phyloP scores from a whole-genome alignment of 176 grass and related monocot genomes.

The Triticum turgidum region DNA sequence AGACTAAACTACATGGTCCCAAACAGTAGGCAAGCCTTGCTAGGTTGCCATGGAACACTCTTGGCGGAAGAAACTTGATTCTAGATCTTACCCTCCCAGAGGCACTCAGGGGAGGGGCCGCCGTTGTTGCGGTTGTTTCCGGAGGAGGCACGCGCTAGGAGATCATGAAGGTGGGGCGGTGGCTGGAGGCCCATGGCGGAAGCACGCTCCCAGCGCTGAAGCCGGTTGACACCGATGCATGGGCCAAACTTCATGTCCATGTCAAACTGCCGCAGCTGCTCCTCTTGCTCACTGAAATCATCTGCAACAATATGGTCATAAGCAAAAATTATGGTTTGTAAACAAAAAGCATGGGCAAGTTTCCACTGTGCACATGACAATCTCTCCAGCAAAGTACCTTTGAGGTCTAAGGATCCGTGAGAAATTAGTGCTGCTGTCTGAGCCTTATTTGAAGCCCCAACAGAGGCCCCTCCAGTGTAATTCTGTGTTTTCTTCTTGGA shows the following conservation, averaged over 20 bases:
- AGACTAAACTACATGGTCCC: background rate
- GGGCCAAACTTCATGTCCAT: slow-evolving; percentile 63
- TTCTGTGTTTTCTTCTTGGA: slow-evolving; percentile 50
- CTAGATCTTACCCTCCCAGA: slow-evolving; percentile 68
- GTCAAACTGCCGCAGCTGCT: slow-evolving; percentile 55
- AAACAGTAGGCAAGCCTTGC: background rate
- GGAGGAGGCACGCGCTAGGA: background rate
- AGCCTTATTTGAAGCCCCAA: slow-evolving; percentile 16
- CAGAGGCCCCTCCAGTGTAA: slow-evolving; percentile 35
- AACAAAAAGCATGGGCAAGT: background rate
- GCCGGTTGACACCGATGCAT: slow-evolving; percentile 52
- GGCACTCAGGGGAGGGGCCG: slow-evolving; percentile 33
- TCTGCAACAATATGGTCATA: slow-evolving; percentile 20
- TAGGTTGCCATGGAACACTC: background rate
- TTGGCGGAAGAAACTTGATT: background rate
- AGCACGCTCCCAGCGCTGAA: slow-evolving; percentile 66
- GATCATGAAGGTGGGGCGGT: slow-evolving; percentile 40
- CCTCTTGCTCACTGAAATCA: slow-evolving; percentile 48
- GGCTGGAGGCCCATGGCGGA: slow-evolving; percentile 61
- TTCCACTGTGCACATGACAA: background rate
- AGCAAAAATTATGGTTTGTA: background rate
- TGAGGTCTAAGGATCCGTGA: slow-evolving; percentile 41
- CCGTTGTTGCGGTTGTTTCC: background rate
- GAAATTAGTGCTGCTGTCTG: slow-evolving; percentile 43
- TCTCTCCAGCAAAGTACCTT: slow-evolving; percentile 13